These are phyloP conservation scores for Thermomucor indicae-seudaticae DNA, from an alignment of 371 early-diverging fungal genomes.

Conservation along the genomic window DNA sequence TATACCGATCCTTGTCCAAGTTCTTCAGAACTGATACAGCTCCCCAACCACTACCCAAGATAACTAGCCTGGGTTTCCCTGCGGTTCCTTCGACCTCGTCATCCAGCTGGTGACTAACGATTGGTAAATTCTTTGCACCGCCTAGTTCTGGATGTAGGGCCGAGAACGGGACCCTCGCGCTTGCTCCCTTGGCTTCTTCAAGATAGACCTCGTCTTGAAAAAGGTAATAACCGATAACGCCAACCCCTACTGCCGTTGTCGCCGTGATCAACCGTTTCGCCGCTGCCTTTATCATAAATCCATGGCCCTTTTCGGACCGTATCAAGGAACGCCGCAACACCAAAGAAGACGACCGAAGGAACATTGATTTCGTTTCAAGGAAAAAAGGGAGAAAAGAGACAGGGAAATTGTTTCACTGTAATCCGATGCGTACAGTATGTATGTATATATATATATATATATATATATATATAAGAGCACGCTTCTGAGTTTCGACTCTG, in stretches of 20 bases:
- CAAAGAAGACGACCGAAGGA: too few species aligned
- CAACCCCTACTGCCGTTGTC: background rate
- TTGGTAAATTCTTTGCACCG: conserved; percentile 29
- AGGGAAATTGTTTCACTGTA: too few species aligned
- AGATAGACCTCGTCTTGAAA: conserved; percentile 4
- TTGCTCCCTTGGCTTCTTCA: conserved; percentile 17
- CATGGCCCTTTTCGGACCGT: too few species aligned
- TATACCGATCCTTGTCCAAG: conserved; percentile 66
- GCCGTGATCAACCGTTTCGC: background rate
- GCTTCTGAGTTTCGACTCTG: too few species aligned
- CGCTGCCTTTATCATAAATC: too few species aligned
- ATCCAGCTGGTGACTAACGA: conserved; percentile 28
- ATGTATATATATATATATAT: too few species aligned
- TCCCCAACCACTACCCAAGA: conserved; percentile 80
- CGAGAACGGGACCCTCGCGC: conserved; percentile 19
- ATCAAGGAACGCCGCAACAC: too few species aligned
- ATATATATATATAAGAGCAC: too few species aligned
- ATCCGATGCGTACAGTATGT: too few species aligned
- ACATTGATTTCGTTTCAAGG: too few species aligned
- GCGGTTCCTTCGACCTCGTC: conserved; percentile 17
- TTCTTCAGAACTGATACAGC: conserved; percentile 56
- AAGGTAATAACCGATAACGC: background rate
- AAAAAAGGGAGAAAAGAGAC: too few species aligned
- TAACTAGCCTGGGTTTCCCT: conserved; percentile 66
- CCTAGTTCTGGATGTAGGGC: conserved; percentile 36